Evolutionary conservation across 176 grass and related monocot species (phyloP).

Genomic region (Pharus latifolius): DNA sequence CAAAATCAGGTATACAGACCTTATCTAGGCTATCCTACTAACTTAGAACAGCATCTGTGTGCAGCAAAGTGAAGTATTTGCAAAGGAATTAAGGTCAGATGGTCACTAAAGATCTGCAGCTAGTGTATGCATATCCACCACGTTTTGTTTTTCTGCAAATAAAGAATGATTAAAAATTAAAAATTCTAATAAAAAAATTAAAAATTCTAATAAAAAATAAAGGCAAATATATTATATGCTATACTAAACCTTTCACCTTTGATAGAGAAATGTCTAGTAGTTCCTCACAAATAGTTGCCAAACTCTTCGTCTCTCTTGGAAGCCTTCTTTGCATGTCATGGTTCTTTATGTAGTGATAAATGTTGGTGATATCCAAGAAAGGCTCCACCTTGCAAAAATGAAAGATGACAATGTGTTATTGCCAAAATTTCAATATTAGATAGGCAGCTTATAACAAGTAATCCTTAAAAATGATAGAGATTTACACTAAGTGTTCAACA

Average conservation of each 20-base stretch:
- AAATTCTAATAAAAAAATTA: not conserved
- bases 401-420: not conserved
- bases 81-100: not conserved
- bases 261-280: constrained; percentile 66
- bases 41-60: not conserved
- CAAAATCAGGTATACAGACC: not conserved
- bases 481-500: not conserved
- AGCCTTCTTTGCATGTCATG: constrained; percentile 43
- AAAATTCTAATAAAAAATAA: not conserved
- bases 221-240: not conserved
- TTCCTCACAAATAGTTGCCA: constrained; percentile 76
- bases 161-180: not conserved
- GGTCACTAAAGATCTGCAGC: not conserved
- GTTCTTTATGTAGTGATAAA: constrained; percentile 64
- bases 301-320: constrained; percentile 87
- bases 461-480: not conserved
- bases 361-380: constrained; percentile 75
- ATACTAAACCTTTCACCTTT: constrained; percentile 67
- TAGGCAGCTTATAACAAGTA: not conserved
- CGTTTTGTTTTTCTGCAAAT: not conserved
- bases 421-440: not conserved
- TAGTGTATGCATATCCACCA: not conserved
- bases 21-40: not conserved
- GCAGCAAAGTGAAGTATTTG: not conserved
- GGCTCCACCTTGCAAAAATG: constrained; percentile 60